Base-by-base conservation (phyloP, 1,139 yeast genomes). In the Yamadazyma pseudoaaseri region DNA sequence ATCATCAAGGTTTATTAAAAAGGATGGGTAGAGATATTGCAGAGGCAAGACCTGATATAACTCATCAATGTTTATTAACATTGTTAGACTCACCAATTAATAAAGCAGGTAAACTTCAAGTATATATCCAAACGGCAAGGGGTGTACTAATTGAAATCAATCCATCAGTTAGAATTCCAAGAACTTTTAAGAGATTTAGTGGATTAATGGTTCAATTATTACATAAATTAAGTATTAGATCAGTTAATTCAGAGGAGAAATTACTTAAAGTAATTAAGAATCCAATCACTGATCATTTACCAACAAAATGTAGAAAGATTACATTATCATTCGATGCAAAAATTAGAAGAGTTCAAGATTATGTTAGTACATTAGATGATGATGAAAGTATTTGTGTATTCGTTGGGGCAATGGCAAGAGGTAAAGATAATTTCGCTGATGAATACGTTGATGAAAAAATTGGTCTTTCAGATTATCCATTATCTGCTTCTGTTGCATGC, bases 341-440 rank as follows among this genome's bases (percentile, higher is more conserved):
- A 43, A 85, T 92, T 30, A 77, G 77, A 48, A 75, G 89, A 50
- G 96, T 89, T 9, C 95, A 89, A 60, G 96, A 89, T 54, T 90
- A 86, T 58, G 92, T 90, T 28, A 65, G 68, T 26, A 83, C 83
- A 36, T 69, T 92, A 48, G 96, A 80, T 47, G 81, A 79, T 3
- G 95, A 87, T 54, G 96, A 92, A 63, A 86, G 96, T 56, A 82
- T 92, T 49, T 92, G 98, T 72, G 97, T 92, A 18, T 92, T 92
- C 60, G 97, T 92, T 31, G 98, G 98, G 56, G 96, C 98, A 33
- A 92, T 92, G 97, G 98, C 98, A 17, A 81, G 97, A 62, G 98
- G 98, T 54, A 85, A 85, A 57, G 98, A 92, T 62, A 89, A 80
- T 49, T 92, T 92, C 62, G 98, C 98, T 23, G 98, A 92, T 60